phyloP scores from a whole-genome alignment of 768 basidiomycete species.

The Paxillus ammoniavirescens region DNA sequence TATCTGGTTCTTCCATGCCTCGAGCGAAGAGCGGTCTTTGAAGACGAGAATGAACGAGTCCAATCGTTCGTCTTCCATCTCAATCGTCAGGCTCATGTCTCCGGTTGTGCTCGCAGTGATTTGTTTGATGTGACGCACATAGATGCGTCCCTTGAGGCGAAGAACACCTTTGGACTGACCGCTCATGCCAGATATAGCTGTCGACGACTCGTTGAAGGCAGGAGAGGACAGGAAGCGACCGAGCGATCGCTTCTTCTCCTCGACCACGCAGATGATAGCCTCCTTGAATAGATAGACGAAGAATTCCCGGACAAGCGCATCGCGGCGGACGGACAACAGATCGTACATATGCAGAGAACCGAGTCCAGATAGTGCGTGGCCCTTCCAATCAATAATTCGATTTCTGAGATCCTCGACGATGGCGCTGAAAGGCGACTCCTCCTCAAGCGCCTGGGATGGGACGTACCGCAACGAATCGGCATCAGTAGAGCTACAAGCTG shows the following conservation, averaged over 20 bases:
- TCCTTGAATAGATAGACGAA: constrained; percentile 97
- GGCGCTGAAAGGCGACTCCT: constrained; percentile 74
- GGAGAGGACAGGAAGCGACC: constrained; percentile 72
- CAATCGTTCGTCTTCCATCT: constrained; percentile 93
- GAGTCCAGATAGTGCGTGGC: constrained; percentile 85
- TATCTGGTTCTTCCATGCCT: constrained; percentile 86
- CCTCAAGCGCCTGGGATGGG: constrained; percentile 36
- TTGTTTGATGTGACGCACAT: constrained; percentile 90
- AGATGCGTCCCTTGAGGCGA: constrained; percentile 92
- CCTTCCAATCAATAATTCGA: constrained; percentile 96
- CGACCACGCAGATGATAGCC: constrained; percentile 96
- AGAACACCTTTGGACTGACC: constrained; percentile 61
- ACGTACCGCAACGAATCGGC: constrained; percentile 30
- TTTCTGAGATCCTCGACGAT: constrained; percentile 88
- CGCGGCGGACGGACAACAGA: constrained; percentile 83
- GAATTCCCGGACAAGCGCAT: constrained; percentile 88
- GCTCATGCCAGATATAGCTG: constrained; percentile 34
- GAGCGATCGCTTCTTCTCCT: constrained; percentile 87
- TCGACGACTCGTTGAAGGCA: constrained; percentile 49
- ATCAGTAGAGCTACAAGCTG: constrained; percentile 29
- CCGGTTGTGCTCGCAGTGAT: constrained; percentile 79
- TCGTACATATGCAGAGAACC: constrained; percentile 93
- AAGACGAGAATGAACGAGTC: constrained; percentile 97
- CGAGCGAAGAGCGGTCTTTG: constrained; percentile 84
- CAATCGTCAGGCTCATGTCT: constrained; percentile 92